Conservation (phyloP, 495 filamentous ascomycete genomes). For the Neurospora tetraspora region DNA sequence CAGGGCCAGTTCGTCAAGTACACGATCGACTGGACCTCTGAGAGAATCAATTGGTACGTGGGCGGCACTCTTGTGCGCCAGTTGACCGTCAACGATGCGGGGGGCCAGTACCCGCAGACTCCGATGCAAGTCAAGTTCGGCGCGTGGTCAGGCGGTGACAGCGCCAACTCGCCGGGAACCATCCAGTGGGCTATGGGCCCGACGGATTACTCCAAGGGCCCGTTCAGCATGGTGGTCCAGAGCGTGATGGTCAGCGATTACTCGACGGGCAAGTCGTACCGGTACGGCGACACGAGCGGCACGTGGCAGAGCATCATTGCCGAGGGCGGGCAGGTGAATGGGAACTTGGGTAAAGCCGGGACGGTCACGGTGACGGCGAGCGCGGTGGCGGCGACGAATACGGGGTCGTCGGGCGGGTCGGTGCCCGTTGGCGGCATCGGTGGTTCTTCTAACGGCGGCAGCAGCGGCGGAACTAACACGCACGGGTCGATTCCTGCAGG, state of each 20-base stretch:
- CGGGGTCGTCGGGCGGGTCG: constrained; percentile 23
- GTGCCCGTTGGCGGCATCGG: constrained; percentile 51
- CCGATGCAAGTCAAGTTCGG: constrained; percentile 83
- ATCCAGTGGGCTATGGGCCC: constrained; percentile 79
- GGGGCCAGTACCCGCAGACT: constrained; percentile 75
- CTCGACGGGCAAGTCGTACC: constrained; percentile 76
- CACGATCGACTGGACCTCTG: constrained; percentile 75
- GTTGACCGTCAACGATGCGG: constrained; percentile 46
- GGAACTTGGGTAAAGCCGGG: constrained; percentile 40
- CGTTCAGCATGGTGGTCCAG: constrained; percentile 78
- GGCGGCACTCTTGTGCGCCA: constrained; percentile 62
- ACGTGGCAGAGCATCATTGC: constrained; percentile 54
- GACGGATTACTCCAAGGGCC: constrained; percentile 68
- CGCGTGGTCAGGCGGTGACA: constrained; percentile 78
- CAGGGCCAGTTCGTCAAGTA: constrained; percentile 74
- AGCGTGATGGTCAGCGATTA: constrained; percentile 74
- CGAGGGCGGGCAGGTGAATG: constrained; percentile 49
- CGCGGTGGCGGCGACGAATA: constrained; percentile 24
- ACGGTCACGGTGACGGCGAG: constrained; percentile 37
- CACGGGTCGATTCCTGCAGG: constrained; percentile 50
- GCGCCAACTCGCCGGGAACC: constrained; percentile 60
- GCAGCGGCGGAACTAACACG: constrained; percentile 28
- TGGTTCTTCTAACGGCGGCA: constrained; percentile 24
- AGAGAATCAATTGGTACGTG: constrained; percentile 72
- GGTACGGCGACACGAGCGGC: constrained; percentile 65